Percentiles rank a stretch among this genome's conserved stretches.
phyloP scores from a whole-genome alignment of 2,329 filamentous ascomycete species.

The Claviceps quebecensis region DNA sequence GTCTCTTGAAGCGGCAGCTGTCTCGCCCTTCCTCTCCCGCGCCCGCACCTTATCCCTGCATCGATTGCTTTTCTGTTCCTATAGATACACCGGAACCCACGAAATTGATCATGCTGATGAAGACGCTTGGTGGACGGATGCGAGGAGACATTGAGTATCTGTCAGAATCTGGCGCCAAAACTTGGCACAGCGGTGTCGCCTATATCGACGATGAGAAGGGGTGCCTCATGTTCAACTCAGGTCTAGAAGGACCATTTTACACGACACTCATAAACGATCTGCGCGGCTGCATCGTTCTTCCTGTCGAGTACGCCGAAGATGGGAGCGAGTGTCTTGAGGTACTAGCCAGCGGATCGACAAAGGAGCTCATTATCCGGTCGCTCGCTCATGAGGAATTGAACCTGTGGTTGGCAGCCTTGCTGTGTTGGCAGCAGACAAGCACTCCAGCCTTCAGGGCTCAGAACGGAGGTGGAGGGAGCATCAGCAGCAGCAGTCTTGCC shows the following conservation, averaged over 20 bases:
- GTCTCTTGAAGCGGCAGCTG: conserved; percentile 40
- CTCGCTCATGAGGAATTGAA: conserved; percentile 53
- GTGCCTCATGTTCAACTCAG: conserved; percentile 60
- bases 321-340: conserved; percentile 39
- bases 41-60: conserved; percentile 37
- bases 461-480: conserved; percentile 21
- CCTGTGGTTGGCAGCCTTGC: conserved; percentile 64
- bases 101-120: conserved; percentile 63
- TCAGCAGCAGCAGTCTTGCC: conserved; percentile 15
- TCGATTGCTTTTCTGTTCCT: conserved; percentile 46
- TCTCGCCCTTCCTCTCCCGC: conserved; percentile 46
- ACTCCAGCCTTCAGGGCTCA: conserved; percentile 42
- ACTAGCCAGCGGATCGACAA: conserved; percentile 35
- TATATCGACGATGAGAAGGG: conserved; percentile 67
- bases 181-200: conserved; percentile 59
- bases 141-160: conserved; percentile 64
- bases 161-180: conserved; percentile 36
- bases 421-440: conserved; percentile 69
- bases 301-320: conserved; percentile 31
- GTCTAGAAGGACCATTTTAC: conserved; percentile 50
- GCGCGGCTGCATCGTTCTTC: conserved; percentile 56
- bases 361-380: conserved; percentile 51
- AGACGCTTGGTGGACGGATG: conserved; percentile 64
- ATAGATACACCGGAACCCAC: conserved; percentile 54
- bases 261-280: conserved; percentile 58